Evolutionary conservation across 225 moss, liverwort and hornwort species (phyloP), one percentile per base, ranked within the genome.

Genomic region (Physcomitrium patens): DNA sequence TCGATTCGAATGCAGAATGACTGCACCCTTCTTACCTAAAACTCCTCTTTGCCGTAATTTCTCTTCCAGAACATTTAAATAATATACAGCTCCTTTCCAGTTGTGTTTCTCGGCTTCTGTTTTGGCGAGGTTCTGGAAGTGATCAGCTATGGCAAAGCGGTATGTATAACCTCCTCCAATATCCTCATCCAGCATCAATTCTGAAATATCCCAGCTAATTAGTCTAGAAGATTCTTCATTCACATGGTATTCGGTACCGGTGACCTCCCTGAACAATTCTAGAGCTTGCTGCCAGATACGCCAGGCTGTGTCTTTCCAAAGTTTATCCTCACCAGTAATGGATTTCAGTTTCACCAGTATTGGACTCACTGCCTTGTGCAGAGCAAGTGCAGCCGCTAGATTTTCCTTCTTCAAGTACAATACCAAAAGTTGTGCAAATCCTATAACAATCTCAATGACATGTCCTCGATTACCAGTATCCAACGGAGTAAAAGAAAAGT

Each of bases 141-240:
- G 51, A 27, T 79, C 79, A 26, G 67, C 67, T 6, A 51, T n/a
- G 11, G 19, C 73, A 15, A 59, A 73, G 73, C 67, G 61, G 42
- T 73, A 79, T 20, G 1, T 20, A n/a, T 10, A 4, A 67, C 67
- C 67, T 16, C 67, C 67, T 51, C 73, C 79, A 27, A 79, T 52
- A 18, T 79, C 60, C 18, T 60, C 67, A 24, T 28, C 51, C 0
- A 79, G 67, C 79, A 79, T 68, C 3, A 60, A 67, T 18, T 79
- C 26, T 10, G 22, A 10, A 57, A 28, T 63, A 9, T 63, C 22
- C 9, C 42, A 37, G 23, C 50, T 50, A 50, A 3, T 3, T 8
- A 3, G 50, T 50, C 50, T 15, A 50, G 6, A 50, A 50, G 11
- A 46, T 62, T 62, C 23, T 22, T 23, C 61, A 62, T 62, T 23